Conservation (phyloP, 148 eudicot genomes). For the Vaccinium darrowii region DNA sequence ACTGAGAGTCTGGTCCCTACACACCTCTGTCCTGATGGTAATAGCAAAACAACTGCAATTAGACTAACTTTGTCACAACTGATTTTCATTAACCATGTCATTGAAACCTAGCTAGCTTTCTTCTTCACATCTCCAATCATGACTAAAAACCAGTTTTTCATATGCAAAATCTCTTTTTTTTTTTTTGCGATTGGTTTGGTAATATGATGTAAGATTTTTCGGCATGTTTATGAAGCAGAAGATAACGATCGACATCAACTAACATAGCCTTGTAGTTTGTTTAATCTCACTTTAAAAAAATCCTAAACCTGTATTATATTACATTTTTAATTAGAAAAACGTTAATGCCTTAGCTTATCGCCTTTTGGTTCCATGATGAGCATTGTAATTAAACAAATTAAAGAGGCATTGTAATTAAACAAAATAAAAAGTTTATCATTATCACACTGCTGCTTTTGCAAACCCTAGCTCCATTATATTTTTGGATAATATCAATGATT, state of each 20-base stretch:
- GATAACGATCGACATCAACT: constrained; percentile 1
- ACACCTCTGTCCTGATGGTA: no score
- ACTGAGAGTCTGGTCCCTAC: no score
- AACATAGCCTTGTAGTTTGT: neutral
- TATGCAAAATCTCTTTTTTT: no score
- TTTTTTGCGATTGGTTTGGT: no score
- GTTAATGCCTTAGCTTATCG: neutral
- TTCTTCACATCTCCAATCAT: no score
- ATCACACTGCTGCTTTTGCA: constrained; percentile 15
- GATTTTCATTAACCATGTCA: no score
- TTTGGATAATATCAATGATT: neutral
- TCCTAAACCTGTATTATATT: neutral
- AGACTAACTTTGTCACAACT: no score
- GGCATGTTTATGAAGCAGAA: neutral
- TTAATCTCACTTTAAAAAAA: neutral
- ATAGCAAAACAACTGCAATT: no score
- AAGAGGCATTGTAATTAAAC: neutral
- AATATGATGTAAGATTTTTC: neutral
- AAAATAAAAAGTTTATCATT: neutral
- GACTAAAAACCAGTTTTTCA: no score
- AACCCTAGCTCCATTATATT: neutral
- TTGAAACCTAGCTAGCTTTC: no score
- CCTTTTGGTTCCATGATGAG: constrained; percentile 32
- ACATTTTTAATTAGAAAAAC: neutral
- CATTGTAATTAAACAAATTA: neutral